These are phyloP conservation scores for Fusarium fracticaudum DNA, from an alignment of 2,329 filamentous ascomycete genomes.

Conservation along the genomic window DNA sequence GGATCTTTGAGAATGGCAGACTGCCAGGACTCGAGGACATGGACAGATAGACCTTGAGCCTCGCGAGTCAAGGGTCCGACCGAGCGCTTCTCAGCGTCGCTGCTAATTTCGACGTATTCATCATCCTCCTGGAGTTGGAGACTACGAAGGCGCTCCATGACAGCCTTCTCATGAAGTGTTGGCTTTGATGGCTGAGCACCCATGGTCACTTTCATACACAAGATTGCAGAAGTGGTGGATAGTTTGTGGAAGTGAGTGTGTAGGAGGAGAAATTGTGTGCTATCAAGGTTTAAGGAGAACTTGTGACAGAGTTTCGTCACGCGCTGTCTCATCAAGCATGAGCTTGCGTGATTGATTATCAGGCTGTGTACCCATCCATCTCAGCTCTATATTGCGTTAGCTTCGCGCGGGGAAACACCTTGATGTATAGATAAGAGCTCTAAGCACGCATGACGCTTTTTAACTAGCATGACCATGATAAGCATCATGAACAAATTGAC, in stretches of 20 bases:
- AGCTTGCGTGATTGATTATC: background rate
- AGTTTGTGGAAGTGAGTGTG: background rate
- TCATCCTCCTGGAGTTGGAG: conserved; percentile 61
- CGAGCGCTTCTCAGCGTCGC: conserved; percentile 44
- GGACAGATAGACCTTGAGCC: conserved; percentile 60
- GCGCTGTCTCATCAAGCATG: conserved; percentile 26
- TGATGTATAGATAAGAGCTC: conserved; percentile 1
- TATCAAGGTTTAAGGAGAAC: background rate
- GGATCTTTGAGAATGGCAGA: conserved; percentile 69
- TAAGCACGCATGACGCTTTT: background rate
- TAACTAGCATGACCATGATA: background rate
- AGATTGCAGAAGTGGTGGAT: background rate
- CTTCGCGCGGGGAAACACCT: conserved; percentile 13
- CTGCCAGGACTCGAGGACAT: conserved; percentile 67
- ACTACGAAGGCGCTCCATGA: conserved; percentile 55
- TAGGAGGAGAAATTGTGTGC: background rate
- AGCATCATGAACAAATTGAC: background rate
- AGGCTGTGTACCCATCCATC: background rate
- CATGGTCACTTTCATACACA: conserved; percentile 45
- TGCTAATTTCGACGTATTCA: conserved; percentile 62
- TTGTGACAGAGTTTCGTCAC: conserved; percentile 19
- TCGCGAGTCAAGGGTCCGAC: conserved; percentile 30
- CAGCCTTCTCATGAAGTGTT: conserved; percentile 53
- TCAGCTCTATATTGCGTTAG: conserved; percentile 1
- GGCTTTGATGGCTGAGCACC: conserved; percentile 57